Evolutionary conservation across 805 yeast genomes (phyloP).

Genomic region (Sungouiella blattae): DNA sequence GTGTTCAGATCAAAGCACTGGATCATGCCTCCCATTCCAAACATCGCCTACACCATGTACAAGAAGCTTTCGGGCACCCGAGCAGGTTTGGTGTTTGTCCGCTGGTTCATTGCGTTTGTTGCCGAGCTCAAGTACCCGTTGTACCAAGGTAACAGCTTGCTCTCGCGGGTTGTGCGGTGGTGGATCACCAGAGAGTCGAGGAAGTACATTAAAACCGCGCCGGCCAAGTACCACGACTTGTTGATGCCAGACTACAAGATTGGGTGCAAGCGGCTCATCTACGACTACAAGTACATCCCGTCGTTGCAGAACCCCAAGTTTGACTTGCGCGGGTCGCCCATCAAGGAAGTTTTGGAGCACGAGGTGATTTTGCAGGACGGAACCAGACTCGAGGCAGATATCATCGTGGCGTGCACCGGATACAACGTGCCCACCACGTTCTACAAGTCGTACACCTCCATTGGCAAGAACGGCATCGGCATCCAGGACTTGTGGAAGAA

Average conservation of each 20-base stretch:
- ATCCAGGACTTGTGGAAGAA: constrained; percentile 25
- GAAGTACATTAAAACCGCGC: constrained; percentile 28
- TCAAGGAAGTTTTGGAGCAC: constrained; percentile 26
- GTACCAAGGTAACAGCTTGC: constrained; percentile 26
- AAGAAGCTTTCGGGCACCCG: constrained; percentile 22
- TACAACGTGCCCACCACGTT: constrained; percentile 24
- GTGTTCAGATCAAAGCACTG: constrained; percentile 35
- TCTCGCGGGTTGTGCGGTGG: constrained; percentile 26
- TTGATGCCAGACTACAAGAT: constrained; percentile 37
- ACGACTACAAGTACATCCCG: constrained; percentile 35
- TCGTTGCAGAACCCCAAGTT: constrained; percentile 29
- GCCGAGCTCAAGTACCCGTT: constrained; percentile 38
- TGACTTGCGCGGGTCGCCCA: constrained; percentile 19
- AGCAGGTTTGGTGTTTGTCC: constrained; percentile 24
- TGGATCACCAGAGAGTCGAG: constrained; percentile 17
- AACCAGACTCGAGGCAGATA: constrained; percentile 28
- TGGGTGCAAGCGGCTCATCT: constrained; percentile 41
- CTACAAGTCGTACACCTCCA: constrained; percentile 13
- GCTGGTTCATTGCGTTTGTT: constrained; percentile 23
- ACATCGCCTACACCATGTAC: constrained; percentile 18
- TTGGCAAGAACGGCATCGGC: constrained; percentile 24
- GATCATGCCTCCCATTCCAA: constrained; percentile 38
- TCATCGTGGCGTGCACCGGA: constrained; percentile 42
- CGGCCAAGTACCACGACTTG: constrained; percentile 29
- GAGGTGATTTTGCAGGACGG: constrained; percentile 29